Evolutionary conservation across 1,284 basidiomycete genomes (phyloP), one percentile per base, ranked within the genome.

Genomic region (Leccinum subfulvum): DNA sequence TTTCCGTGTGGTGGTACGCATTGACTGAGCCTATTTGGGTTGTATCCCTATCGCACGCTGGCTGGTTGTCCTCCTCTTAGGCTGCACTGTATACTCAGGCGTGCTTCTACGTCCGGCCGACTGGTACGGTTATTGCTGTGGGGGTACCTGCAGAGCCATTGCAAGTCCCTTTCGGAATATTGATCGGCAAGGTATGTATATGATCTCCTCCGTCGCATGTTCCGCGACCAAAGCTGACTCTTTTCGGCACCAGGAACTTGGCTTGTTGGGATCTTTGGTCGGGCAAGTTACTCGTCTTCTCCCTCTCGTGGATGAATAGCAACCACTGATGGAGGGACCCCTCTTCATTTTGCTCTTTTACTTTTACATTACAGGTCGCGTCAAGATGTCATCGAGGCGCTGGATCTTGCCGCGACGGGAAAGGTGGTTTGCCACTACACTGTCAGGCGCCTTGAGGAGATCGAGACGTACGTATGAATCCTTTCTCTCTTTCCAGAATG

Each of bases 311-410:
- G 53, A 52, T 35, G 4, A 3, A 6, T 26, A 5, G 14, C 9
- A 14, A 26, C 21, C 49, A 26, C 23, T 51, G 13, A 23, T 11
- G 21, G 13, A 51, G 18, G 44, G 3, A 23, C 21, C 7, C 13
- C 10, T 51, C 8, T 51, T 16, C 23, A 26, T 21, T 49, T 49
- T 49, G 1, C 21, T 23, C 4, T 23, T 11, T 16, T 26, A 2
- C 11, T 58, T 30, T 52, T 21, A 23, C 3, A 8, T 18, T 10
- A n/a, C 52, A 84, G 84, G 33, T 81, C 78, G 63, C 80, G 86
- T 56, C 85, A 88, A 69, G 90, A 91, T 66, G 81, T 82, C 18
- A 76, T 81, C 49, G 89, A 92, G 72, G 85, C 88, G 3, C 76
- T 92, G 30, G 80, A 82, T 14, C 78, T 91, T 61, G 89, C 84